Evolutionary conservation across 2,329 filamentous ascomycete species (phyloP), one percentile per base, ranked within the genome.

Genomic region (Westerdykella aurantiaca): DNA sequence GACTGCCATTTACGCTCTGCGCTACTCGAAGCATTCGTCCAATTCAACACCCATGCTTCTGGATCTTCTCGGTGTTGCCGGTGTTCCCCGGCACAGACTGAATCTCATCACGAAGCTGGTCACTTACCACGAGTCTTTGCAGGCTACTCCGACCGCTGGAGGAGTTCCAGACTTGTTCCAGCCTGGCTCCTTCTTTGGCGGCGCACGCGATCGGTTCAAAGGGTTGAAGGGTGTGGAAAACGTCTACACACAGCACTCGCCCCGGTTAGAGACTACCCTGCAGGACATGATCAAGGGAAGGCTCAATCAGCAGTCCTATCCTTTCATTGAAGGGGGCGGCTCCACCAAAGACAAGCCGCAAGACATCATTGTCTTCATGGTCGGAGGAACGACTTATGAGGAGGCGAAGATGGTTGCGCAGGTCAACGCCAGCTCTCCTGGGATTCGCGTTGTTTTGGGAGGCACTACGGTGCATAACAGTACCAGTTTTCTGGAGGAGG

Each of bases 171-270:
- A 97, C 53, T 81, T 97, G 6, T 97, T 98, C 58, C 90, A 97
- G 60, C 85, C 88, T 0, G 64, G 67, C 1, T 91, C 88, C 4
- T 91, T 98, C 51, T 95, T 98, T 68, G 87, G 88, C 0, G 87
- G 87, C 11, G 89, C 90, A 10, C 79, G 88, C 33, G 88, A 85
- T 59, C 82, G 90, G 5, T 89, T 98, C 67, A 95, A 95, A 61
- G 93, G 93, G 0, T 76, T 98, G 12, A 96, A 97, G 62, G 93
- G 93, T 1, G 93, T 98, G 1, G 94, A 98, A 66, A 98, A 98
- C 57, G 93, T 98, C 22, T 98, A 98, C 66, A 98, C 93, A 0
- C 94, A 98, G 66, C 93, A 98, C 67, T 94, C 88, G 5, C 89
- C 94, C 0, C 78, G 88, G 17, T 69, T 98, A 13, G 90, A 96